Base-by-base conservation (phyloP, 306 rosid genomes). In the Sphenostylis stenocarpa region DNA sequence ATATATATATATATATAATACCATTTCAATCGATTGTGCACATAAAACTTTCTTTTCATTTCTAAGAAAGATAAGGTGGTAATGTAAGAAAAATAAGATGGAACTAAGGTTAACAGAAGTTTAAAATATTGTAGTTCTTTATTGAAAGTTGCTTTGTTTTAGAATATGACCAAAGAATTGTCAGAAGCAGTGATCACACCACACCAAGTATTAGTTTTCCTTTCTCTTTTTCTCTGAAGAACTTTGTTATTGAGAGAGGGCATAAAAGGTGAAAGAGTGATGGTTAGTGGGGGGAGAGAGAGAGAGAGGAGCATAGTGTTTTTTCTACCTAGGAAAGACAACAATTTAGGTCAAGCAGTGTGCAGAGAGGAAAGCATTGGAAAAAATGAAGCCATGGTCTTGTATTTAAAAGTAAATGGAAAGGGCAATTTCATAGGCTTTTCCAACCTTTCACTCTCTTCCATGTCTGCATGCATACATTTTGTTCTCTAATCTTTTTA, bases 291-390 rank as follows among this genome's bases (percentile, higher is more conserved):
- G n/a, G n/a, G 86, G 82, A 57, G 55, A 72, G 75, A 56, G 67
- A 63, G 16, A 45, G 57, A 74, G 47, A 61, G 67, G 70, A 68
- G 72, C 63, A 31, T 60, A 74, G 47, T 63, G 72, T 70, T 81
- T 44, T 70, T 79, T 81, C 26, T 48, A 39, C 73, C 76, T 81
- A 65, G 82, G 80, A 80, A 82, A 87, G 78, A 80, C 82, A 85
- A 82, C 85, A 80, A 73, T 62, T 72, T 56, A 64, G 80, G 85
- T 77, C 76, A 84, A 79, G 82, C 65, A 65, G 70, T 31, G 81
- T 76, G 79, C 52, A 76, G 71, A 63, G 10, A 49, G 14, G 6
- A 52, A 52, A 52, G 81, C 28, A 87, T 24, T 77, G 39, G 60
- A 56, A 33, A 77, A 73, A 62, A 69, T 43, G 71, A 33, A 71